Base-by-base conservation (phyloP, 2,329 filamentous ascomycete species). In the Intubia oerlemansii region DNA sequence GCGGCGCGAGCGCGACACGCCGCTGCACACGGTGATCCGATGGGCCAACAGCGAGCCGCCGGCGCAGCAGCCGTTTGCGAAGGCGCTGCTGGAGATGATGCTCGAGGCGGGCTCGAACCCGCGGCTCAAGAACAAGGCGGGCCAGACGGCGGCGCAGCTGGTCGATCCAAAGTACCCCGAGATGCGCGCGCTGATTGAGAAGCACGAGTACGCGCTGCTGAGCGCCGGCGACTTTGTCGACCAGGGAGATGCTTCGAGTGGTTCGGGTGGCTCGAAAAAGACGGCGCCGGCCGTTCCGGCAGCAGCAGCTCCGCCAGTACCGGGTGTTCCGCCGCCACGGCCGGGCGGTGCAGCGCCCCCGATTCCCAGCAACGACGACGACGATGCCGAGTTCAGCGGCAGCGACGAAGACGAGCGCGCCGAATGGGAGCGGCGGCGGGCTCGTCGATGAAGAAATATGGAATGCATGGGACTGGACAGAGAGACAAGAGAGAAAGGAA, bases 21-120 rank as follows among this genome's bases (percentile, higher is more conserved):
- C 77, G 17, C 60, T 90, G 34, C 80, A 90, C 59, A 67, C 67
- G 44, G 78, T 70, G 31, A 68, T 88, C 40, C 65, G 74, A 43
- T 85, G 69, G 60, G 64, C 76, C 53, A 52, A 54, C 31, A 52
- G 54, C 31, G 63, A 78, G 42, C 59, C 63, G 20, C 54, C 60
- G 25, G 60, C 59, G 31, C 68, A 78, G 47, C 64, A 67, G 50
- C 56, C 63, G 35, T 67, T 67, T 38, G 77, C 72, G 39, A 56
- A 59, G 40, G 60, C 64, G 12, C 60, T 88, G 30, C 63, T 85
- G 39, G 63, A 73, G 41, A 80, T 88, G 59, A 69, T 90, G 60
- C 62, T 85, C 38, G 79, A 88, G 52, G 79, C 79, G 31, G 80
- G 80, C 33, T 61, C 55, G 28, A 60, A 51, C 50, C 50, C 63